A percentile compares a stretch with the other conserved stretches of the same genome.
phyloP scores from a whole-genome alignment of 257 asterid genomes.

The Dorcoceras hygrometricum region DNA sequence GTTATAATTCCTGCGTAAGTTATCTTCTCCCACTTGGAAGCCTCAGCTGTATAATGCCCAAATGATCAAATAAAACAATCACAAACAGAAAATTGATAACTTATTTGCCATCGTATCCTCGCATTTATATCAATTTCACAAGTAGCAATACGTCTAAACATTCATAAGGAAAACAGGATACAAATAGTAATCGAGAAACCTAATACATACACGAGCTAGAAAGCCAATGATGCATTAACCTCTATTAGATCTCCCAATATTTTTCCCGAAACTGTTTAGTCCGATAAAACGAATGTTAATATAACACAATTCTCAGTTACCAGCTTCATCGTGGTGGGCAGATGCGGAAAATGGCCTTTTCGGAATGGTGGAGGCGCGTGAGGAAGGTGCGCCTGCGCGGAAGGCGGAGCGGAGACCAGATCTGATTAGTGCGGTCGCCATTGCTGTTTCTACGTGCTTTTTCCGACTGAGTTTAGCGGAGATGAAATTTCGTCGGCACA shows the following conservation, averaged over 20 bases:
- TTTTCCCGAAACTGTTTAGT: background rate
- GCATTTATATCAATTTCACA: background rate
- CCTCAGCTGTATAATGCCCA: conserved; percentile 53
- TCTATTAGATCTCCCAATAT: background rate
- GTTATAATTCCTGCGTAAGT: conserved; percentile 44
- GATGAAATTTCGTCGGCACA: background rate
- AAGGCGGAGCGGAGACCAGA: conserved; percentile 79
- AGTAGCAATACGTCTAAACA: background rate
- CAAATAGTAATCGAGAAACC: background rate
- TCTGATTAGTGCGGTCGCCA: conserved; percentile 87
- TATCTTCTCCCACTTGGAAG: conserved; percentile 90
- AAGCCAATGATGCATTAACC: background rate
- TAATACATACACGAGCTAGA: background rate
- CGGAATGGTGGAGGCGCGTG: conserved; percentile 43
- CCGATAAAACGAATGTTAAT: background rate
- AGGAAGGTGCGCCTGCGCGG: conserved; percentile 55
- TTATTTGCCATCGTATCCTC: conserved; percentile 1
- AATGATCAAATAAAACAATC: background rate
- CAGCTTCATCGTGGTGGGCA: conserved; percentile 72
- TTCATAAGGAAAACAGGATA: too few species aligned
- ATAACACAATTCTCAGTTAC: conserved; percentile 33
- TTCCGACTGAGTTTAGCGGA: background rate
- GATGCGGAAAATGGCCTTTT: conserved; percentile 67
- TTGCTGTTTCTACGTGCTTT: conserved; percentile 29
- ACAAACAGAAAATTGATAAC: background rate